Percentiles rank a stretch among this genome's conserved stretches.
Conservation (phyloP, 192 early-diverging fungal genomes). For the Entomortierella beljakovae region DNA sequence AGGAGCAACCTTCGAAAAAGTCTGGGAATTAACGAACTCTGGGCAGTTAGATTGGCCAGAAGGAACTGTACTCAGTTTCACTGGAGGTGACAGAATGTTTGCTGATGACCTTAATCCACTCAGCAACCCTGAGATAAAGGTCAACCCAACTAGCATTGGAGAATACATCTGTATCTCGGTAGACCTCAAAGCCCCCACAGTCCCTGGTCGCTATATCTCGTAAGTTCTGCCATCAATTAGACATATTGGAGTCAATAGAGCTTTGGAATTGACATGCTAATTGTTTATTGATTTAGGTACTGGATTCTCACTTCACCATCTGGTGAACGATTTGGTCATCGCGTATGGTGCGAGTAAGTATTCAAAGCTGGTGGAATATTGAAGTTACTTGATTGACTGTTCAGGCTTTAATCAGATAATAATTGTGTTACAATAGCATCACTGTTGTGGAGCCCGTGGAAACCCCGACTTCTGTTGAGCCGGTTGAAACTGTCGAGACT, state of each 20-base stretch:
- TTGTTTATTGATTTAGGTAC: constrained; percentile 26
- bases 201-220: constrained; percentile 69
- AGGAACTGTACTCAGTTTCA: constrained; percentile 65
- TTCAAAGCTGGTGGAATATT: neutral
- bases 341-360: constrained; percentile 71
- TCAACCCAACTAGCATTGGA: constrained; percentile 60
- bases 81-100: constrained; percentile 64
- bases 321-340: constrained; percentile 74
- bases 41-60: constrained; percentile 70
- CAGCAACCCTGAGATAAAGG: constrained; percentile 32
- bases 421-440: constrained; percentile 6
- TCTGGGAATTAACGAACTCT: constrained; percentile 74
- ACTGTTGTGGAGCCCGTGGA: constrained; percentile 25
- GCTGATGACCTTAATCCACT: constrained; percentile 41
- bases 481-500: constrained; percentile 8
- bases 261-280: neutral
- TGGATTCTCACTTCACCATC: constrained; percentile 70
- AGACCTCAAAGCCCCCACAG: constrained; percentile 69
- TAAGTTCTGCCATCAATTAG: constrained; percentile 4
- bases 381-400: neutral
- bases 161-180: constrained; percentile 64
- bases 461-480: neutral
- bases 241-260: no score
- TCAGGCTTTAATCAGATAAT: neutral
- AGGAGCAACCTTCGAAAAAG: constrained; percentile 67